Base-by-base conservation (phyloP, 1,284 basidiomycete species). In the Fomitopsis pinicola region DNA sequence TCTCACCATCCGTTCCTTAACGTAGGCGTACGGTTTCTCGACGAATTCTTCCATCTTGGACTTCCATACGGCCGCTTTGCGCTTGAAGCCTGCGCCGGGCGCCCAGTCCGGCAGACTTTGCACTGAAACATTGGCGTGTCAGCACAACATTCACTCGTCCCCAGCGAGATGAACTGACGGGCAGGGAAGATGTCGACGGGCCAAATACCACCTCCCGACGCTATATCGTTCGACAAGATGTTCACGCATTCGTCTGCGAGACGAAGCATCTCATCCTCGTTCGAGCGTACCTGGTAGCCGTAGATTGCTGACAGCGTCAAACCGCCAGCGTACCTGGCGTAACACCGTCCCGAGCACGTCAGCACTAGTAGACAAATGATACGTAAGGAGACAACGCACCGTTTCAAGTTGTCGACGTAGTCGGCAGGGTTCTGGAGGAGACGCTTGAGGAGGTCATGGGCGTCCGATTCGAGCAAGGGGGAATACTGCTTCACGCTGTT, bases 131-230 rank as follows among this genome's bases (percentile, higher is more conserved):
- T 5, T n/a, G 3, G 48, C 14, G 28, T 33, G 28, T 50, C 48
- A 50, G 48, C 14, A 50, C 14, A 12, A 40, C 38, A 22, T 50
- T 33, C 48, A 50, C 48, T 33, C 28, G 15, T 9, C 48, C 48
- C 15, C 28, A 15, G 48, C 30, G 6, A 33, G 28, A 15, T 40
- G 48, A 12, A 67, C 68, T 55, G 55, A 69, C 68, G 55, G 14
- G 63, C 46, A 15, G 85, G 86, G 67, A 88, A 75, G 42, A 88
- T 70, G 68, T 88, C 87, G 59, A 90, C 88, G 0, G 83, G 81
- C 87, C 87, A 90, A 59, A 90, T 80, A 9, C 85, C 82, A 44
- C 85, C 84, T 2, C 84, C 84, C 2, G 82, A 80, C 2, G 86
- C 83, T 64, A 90, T 87, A 17, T 77, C 73, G 67, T 88, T 86